Conservation (phyloP, 495 filamentous ascomycete species). For the Tuber aestivum region DNA sequence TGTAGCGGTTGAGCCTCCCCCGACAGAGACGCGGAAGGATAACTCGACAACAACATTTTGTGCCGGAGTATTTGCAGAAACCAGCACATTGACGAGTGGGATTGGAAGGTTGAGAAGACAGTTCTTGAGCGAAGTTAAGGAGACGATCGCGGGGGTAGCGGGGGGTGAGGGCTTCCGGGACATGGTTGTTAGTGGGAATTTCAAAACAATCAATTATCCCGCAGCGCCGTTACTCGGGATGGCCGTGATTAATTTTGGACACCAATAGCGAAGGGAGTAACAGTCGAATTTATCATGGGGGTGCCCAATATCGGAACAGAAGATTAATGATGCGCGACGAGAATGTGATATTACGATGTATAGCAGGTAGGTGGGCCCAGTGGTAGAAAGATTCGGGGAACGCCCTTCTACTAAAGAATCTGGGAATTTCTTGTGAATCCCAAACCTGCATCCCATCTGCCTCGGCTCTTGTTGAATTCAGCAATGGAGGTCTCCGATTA, state of each 20-base stretch:
- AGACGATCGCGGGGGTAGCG: slow-evolving; percentile 48
- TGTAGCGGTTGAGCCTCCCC: slow-evolving; percentile 64
- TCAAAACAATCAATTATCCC: background rate
- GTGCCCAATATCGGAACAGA: background rate
- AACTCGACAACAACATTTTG: slow-evolving; percentile 97
- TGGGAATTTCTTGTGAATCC: background rate
- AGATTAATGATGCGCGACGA: background rate
- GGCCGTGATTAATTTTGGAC: background rate
- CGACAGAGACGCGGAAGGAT: slow-evolving; percentile 53
- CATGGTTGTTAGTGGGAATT: slow-evolving; percentile 31
- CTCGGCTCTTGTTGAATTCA: background rate
- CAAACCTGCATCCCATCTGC: background rate
- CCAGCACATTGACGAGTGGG: slow-evolving; percentile 73
- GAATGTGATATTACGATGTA: background rate
- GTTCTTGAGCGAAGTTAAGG: slow-evolving; percentile 76
- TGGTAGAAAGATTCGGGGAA: background rate
- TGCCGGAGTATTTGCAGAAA: slow-evolving; percentile 82
- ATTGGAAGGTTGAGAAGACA: slow-evolving; percentile 89
- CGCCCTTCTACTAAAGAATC: background rate
- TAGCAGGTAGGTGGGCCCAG: background rate
- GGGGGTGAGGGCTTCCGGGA: slow-evolving; percentile 32
- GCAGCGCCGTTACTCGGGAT: background rate
- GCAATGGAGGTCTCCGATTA: background rate
- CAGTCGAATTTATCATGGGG: background rate
- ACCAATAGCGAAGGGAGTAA: background rate